A percentile compares a stretch with the other conserved stretches of the same genome.
Evolutionary conservation across 108 stramenopile species (phyloP).

Genomic region (Nitzschia sp.): DNA sequence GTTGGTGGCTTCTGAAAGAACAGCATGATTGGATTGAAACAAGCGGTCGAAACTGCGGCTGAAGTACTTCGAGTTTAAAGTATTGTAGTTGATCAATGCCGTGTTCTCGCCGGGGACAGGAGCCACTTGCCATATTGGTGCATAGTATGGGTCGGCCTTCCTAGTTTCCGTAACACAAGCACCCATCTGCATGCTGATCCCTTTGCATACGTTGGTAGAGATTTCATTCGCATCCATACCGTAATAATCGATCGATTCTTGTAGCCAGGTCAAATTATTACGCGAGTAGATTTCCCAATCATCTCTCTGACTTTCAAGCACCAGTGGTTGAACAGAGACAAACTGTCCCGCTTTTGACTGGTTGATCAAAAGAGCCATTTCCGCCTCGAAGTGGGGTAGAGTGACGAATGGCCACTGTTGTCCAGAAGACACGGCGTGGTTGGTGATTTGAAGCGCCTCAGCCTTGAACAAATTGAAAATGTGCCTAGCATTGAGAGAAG

Average conservation of each 20-base stretch:
- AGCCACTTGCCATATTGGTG: slow-evolving; percentile 11
- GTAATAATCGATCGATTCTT: not conserved
- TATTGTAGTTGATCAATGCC: slow-evolving; percentile 11
- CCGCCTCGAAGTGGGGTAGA: slow-evolving; percentile 16
- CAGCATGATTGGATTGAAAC: not conserved
- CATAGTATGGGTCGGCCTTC: not conserved
- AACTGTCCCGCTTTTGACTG: not conserved
- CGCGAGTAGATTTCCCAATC: slow-evolving; percentile 1
- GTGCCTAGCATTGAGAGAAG: not conserved
- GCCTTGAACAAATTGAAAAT: slow-evolving; percentile 6
- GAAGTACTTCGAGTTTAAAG: not conserved
- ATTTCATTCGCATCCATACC: not conserved
- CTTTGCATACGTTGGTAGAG: not conserved
- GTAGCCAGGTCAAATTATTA: not conserved
- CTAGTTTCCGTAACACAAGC: not conserved
- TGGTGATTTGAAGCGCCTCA: slow-evolving; percentile 4
- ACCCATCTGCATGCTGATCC: not conserved
- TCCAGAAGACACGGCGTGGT: not conserved
- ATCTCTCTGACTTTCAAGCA: not conserved
- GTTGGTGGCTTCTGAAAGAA: slow-evolving; percentile 8
- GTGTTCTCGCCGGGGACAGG: not conserved
- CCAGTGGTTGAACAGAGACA: not conserved
- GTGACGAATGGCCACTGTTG: slow-evolving; percentile 29
- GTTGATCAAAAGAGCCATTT: not conserved
- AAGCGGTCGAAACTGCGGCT: not conserved